Evolutionary conservation across 2,329 filamentous ascomycete species (phyloP).

Genomic region (Nemania diffusa): DNA sequence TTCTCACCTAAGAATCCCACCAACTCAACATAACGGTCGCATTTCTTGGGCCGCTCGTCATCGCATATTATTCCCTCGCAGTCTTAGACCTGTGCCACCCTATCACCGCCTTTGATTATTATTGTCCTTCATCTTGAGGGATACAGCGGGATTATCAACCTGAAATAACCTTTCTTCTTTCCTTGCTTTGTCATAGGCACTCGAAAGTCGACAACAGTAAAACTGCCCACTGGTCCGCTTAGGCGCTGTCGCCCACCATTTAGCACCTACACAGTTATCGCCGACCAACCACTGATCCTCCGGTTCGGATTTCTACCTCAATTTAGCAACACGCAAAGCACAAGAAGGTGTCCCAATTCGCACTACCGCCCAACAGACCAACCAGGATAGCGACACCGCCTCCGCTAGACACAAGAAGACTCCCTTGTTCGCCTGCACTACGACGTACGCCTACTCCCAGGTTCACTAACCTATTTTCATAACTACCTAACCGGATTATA

Average conservation of each 20-base stretch:
- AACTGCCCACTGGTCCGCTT: conserved; percentile 5
- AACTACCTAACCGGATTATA: conserved; percentile 2
- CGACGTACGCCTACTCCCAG: conserved; percentile 7
- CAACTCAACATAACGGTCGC: conserved; percentile 40
- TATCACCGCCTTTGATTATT: conserved; percentile 34
- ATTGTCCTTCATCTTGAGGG: conserved; percentile 11
- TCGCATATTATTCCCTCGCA: conserved; percentile 32
- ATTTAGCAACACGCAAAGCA: conserved; percentile 30
- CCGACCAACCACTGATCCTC: conserved; percentile 29
- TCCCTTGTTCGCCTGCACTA: conserved; percentile 16
- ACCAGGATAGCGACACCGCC: conserved; percentile 16
- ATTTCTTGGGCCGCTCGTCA: conserved; percentile 28
- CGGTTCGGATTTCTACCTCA: conserved; percentile 34
- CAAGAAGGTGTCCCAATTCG: conserved; percentile 21
- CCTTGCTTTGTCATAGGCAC: conserved; percentile 18
- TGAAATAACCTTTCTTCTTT: conserved; percentile 8
- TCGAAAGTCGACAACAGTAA: neutral
- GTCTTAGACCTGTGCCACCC: conserved; percentile 25
- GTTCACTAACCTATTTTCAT: conserved; percentile 14
- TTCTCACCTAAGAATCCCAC: conserved; percentile 34
- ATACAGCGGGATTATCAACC: conserved; percentile 13
- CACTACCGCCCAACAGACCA: conserved; percentile 4
- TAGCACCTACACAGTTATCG: conserved; percentile 23
- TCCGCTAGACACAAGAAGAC: conserved; percentile 13
- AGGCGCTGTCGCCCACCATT: conserved; percentile 17